Base-by-base conservation (phyloP, 345 rosid genomes). In the Ricinus communis region DNA sequence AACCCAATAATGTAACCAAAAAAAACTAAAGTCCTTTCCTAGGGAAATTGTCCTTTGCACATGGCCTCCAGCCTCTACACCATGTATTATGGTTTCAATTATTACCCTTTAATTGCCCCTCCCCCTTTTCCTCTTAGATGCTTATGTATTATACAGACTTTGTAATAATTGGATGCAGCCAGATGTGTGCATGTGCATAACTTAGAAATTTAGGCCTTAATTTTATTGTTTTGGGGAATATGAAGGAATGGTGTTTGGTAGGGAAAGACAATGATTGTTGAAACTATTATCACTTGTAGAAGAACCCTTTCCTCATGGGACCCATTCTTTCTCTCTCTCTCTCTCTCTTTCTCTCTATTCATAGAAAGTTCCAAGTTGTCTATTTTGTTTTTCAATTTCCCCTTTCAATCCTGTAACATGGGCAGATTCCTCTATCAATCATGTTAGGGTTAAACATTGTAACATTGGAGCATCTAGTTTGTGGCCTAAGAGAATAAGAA, bases 51-150 rank as follows among this genome's bases (percentile, higher is more conserved):
- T 46, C 75, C 70, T 45, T 22, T 12, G 84, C 90, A 86, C 90
- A 86, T 86, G 90, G 84, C 56, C 63, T 80, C 84, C 85, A 81
- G 75, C 83, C 74, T 64, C 65, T 28, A 8, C 78, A 46, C 80
- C 74, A 74, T 46, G 61, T 69, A 74, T 72, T 53, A 46, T 65
- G 70, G 73, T 51, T 72, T 76, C 68, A 80, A 76, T 82, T 67
- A 83, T 81, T 74, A 58, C 75, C 47, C 58, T 73, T 71, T 74
- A 12, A 56, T 75, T 45, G 75, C 76, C 50, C 43, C 46, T 10
- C 38, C 38, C 38, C 38, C 38, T 6, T 33, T 33, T 33, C 38
- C 2, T 33, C 30, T 52, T 41, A 70, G 69, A 55, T 54, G 57
- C 53, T 45, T 16, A 33, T 9, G 11, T 53, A 33, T 45, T 59